phyloP scores from a whole-genome alignment of 768 basidiomycete species.

The Suillus tomentosus region DNA sequence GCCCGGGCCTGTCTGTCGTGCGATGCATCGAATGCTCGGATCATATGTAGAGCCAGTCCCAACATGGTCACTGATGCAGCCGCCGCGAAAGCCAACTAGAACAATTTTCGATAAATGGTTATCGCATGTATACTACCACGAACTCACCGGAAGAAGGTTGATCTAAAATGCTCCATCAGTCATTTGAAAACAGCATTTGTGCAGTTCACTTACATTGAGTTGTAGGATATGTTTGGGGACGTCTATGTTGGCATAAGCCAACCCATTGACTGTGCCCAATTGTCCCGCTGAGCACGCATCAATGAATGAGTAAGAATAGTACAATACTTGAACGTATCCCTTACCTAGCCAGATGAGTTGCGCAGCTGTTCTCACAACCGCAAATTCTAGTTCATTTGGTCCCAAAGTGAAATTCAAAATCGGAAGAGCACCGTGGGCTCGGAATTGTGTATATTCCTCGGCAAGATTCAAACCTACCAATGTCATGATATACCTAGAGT shows the following conservation, averaged over 20 bases:
- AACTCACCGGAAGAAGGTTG: neutral
- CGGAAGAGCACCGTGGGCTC: no score
- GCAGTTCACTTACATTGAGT: neutral
- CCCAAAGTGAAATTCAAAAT: no score
- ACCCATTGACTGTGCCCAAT: neutral
- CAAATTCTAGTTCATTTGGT: no score
- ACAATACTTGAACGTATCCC: no score
- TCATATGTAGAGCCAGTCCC: neutral
- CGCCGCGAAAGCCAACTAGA: neutral
- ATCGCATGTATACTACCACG: neutral
- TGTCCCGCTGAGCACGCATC: neutral
- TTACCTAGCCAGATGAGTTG: no score
- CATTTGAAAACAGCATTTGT: neutral
- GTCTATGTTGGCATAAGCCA: neutral
- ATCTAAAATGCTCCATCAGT: no score
- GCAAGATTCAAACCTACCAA: no score
- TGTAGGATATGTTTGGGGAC: neutral
- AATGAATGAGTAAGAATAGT: neutral
- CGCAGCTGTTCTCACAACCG: no score
- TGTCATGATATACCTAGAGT: no score
- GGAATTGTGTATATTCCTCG: no score
- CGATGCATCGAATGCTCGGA: neutral
- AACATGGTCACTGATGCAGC: conserved; percentile 5
- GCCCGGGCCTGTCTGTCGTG: neutral
- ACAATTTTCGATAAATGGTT: neutral